Conservation (phyloP, 208 protist genomes). For the Trichomonas vaginalis region DNA sequence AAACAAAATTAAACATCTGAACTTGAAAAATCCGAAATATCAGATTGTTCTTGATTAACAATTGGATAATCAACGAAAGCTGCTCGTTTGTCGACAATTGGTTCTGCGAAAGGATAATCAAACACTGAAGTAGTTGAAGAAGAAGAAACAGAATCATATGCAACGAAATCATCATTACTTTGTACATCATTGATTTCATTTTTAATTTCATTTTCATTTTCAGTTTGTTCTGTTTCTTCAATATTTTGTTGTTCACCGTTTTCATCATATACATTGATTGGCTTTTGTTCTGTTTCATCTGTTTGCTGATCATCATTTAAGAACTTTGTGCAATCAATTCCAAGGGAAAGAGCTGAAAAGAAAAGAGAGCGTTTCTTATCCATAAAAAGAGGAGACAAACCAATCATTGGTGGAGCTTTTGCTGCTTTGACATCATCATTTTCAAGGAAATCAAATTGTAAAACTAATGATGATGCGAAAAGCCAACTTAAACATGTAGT, state of each 20-base stretch:
- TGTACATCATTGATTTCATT: not conserved
- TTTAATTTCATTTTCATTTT: not conserved
- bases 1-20: not conserved
- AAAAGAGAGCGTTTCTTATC: not conserved
- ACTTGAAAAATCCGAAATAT: not conserved
- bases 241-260: not conserved
- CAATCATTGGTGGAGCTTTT: not conserved
- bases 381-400: not conserved
- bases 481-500: not conserved
- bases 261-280: not conserved
- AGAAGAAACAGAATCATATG: not conserved
- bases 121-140: not conserved
- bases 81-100: not conserved
- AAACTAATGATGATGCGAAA: not conserved
- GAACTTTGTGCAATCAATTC: not conserved
- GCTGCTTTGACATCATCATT: not conserved
- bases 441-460: not conserved
- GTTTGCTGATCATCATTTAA: not conserved
- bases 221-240: not conserved
- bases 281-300: not conserved
- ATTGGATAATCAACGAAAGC: not conserved
- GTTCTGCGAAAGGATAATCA: not conserved
- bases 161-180: not conserved
- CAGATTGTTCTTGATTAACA: not conserved
- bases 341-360: not conserved